These are phyloP conservation scores for Sanguinoderma infundibulare DNA, from an alignment of 1,284 basidiomycete genomes.

Conservation along the genomic window DNA sequence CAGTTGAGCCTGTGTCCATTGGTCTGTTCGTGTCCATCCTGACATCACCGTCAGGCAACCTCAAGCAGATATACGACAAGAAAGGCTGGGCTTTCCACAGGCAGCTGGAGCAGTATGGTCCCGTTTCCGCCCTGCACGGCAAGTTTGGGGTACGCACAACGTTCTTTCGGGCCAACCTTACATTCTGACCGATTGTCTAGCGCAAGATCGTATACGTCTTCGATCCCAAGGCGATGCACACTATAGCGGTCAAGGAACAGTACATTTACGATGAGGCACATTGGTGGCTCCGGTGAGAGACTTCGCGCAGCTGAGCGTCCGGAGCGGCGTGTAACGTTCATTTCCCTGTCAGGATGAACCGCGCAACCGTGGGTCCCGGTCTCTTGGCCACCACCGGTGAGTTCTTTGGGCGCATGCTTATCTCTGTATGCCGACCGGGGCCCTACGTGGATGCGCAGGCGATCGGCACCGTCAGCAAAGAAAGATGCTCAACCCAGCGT, in stretches of 20 bases:
- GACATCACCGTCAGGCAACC: constrained; percentile 14
- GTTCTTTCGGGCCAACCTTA: background rate
- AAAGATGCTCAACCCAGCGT: constrained; percentile 18
- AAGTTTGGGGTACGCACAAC: constrained; percentile 2
- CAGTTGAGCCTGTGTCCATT: background rate
- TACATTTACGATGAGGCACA: constrained; percentile 32
- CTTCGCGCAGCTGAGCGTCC: background rate
- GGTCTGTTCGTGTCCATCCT: background rate
- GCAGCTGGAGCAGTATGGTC: constrained; percentile 12
- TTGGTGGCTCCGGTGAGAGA: constrained; percentile 13
- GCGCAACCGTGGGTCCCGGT: constrained; percentile 8
- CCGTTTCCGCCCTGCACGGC: constrained; percentile 9
- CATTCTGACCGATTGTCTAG: background rate
- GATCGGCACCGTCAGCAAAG: constrained; percentile 16
- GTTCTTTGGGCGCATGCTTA: background rate
- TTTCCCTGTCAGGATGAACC: background rate
- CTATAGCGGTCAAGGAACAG: constrained; percentile 38
- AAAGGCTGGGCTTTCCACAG: constrained; percentile 17
- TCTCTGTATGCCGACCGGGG: no score
- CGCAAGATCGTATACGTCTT: constrained; percentile 26
- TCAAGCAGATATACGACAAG: constrained; percentile 14
- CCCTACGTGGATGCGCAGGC: background rate
- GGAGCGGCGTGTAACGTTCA: background rate
- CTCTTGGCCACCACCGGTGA: constrained; percentile 10
- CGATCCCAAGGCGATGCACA: constrained; percentile 34